Evolutionary conservation across 2,329 filamentous ascomycete species (phyloP).

Genomic region (Rutstroemia sydowiana): DNA sequence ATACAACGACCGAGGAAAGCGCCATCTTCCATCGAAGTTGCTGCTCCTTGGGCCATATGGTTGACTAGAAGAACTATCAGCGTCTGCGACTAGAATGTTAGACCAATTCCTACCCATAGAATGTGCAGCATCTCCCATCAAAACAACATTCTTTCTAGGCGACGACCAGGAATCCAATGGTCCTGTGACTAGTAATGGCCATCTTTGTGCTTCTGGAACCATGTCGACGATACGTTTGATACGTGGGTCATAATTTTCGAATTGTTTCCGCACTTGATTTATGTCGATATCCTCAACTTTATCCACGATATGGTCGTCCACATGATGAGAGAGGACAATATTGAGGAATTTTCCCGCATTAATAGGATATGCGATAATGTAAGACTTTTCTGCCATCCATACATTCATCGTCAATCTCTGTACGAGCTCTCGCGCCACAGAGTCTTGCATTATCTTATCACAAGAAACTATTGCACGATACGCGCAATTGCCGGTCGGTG

Average conservation of each 20-base stretch:
- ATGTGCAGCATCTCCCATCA: background rate
- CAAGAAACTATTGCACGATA: conserved; percentile 38
- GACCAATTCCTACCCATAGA: background rate
- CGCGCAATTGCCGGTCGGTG: conserved; percentile 37
- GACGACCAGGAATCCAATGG: background rate
- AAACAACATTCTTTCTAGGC: background rate
- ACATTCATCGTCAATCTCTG: conserved; percentile 36
- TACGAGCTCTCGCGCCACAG: conserved; percentile 32
- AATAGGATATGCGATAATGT: conserved; percentile 40
- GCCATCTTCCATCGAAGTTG: background rate
- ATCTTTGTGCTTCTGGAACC: background rate
- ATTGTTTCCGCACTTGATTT: background rate
- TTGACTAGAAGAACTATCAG: background rate
- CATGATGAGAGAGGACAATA: conserved; percentile 37
- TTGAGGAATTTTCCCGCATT: conserved; percentile 34
- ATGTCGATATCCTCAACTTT: background rate
- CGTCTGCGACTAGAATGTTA: background rate
- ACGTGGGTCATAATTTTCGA: background rate
- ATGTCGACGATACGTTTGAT: background rate
- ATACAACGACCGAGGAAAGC: background rate
- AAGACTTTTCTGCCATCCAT: conserved; percentile 34
- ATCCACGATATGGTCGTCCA: background rate
- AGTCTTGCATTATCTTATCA: conserved; percentile 34
- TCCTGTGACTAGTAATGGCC: background rate
- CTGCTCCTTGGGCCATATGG: background rate